Percentiles rank a stretch among this genome's conserved stretches.
phyloP scores from a whole-genome alignment of 441 rosid genomes.

The Raphanus hybrid region DNA sequence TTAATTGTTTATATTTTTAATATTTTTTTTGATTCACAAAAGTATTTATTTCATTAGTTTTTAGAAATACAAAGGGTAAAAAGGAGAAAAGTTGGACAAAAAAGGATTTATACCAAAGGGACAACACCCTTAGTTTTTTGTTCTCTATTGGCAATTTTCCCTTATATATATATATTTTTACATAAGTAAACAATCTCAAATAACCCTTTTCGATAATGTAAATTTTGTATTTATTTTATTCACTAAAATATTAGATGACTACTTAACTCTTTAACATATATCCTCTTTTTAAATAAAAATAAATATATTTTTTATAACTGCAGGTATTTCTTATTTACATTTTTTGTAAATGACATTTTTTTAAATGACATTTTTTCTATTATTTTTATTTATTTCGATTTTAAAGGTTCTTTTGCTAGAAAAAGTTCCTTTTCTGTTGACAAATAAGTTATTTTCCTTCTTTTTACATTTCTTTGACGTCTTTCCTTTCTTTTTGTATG shows the following conservation, averaged over 20 bases:
- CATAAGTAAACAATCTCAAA: background rate
- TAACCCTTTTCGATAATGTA: background rate
- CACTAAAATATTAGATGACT: background rate
- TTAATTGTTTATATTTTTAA: too few species aligned
- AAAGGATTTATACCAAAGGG: too few species aligned
- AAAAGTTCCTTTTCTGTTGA: background rate
- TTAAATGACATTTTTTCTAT: background rate
- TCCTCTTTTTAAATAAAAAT: background rate
- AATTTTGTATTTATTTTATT: background rate
- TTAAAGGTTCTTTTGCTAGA: background rate
- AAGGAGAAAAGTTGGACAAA: too few species aligned
- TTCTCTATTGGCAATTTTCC: too few species aligned
- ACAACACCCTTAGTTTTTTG: too few species aligned
- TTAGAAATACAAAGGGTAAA: too few species aligned
- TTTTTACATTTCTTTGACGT: background rate
- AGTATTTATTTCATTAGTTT: too few species aligned
- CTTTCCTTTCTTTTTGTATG: background rate
- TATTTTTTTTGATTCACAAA: too few species aligned
- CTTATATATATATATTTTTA: background rate
- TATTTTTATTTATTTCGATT: background rate
- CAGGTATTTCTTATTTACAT: too few species aligned
- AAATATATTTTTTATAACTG: too few species aligned
- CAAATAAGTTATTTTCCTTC: background rate
- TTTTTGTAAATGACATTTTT: too few species aligned
- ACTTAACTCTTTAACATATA: background rate